These are phyloP conservation scores for Carpinus viminea DNA, from an alignment of 306 rosid species.

Conservation along the genomic window DNA sequence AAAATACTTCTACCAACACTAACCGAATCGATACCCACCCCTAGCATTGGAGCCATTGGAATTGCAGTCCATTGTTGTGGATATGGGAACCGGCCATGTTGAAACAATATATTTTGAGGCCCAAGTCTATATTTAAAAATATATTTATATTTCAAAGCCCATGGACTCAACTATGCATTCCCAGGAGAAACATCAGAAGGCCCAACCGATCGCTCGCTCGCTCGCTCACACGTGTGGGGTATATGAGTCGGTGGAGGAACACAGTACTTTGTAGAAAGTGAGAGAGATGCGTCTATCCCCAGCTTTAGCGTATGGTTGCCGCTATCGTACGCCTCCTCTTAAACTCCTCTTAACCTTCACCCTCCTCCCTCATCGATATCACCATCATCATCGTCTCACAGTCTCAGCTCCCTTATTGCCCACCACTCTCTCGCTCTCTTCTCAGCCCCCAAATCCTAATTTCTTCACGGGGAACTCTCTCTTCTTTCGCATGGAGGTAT, in stretches of 20 bases:
- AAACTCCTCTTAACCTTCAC: constrained; percentile 21
- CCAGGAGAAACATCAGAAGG: constrained; percentile 9
- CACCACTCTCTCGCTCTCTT: constrained; percentile 27
- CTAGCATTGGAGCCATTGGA: too few species aligned
- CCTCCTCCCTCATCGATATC: constrained; percentile 9
- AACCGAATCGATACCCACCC: too few species aligned
- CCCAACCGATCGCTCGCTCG: background rate
- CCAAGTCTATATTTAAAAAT: too few species aligned
- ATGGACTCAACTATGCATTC: background rate
- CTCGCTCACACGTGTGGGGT: constrained; percentile 36
- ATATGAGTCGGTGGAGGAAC: constrained; percentile 27
- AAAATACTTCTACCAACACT: too few species aligned
- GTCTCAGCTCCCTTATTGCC: constrained; percentile 9
- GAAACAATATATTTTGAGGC: too few species aligned
- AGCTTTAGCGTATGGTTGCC: constrained; percentile 42
- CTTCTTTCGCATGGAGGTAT: constrained; percentile 71
- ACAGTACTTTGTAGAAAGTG: constrained; percentile 14
- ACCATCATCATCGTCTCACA: background rate
- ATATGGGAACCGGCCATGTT: too few species aligned
- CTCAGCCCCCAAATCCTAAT: constrained; percentile 40
- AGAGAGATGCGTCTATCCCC: constrained; percentile 23
- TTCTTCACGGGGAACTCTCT: constrained; percentile 63
- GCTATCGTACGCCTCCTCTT: constrained; percentile 39
- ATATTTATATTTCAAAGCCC: background rate
- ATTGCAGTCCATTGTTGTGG: too few species aligned